Evolutionary conservation across 1,139 yeast species (phyloP).

Genomic region (Candida pseudocylindracea): DNA sequence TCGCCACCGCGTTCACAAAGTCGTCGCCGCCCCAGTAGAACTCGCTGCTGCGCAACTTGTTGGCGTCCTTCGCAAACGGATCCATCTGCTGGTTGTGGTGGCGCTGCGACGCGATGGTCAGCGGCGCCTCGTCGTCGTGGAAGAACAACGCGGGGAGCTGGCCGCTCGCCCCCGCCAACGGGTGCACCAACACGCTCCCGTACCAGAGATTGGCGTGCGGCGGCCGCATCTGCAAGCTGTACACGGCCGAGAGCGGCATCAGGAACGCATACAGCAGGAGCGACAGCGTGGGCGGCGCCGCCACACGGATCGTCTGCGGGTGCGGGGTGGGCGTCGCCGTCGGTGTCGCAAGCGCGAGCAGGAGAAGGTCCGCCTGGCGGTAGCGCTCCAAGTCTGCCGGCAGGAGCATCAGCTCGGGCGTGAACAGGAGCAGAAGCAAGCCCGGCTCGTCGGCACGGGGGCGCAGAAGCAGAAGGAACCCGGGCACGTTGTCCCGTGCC

Average conservation of each 20-base stretch:
- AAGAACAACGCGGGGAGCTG: slow-evolving; percentile 67
- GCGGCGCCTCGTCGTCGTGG: slow-evolving; percentile 73
- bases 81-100: slow-evolving; percentile 43
- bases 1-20: slow-evolving; percentile 31
- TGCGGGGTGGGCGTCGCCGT: neutral
- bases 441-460: slow-evolving; percentile 26
- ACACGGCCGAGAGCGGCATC: slow-evolving; percentile 33
- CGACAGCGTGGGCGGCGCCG: slow-evolving; percentile 13
- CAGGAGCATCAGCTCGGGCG: slow-evolving; percentile 38
- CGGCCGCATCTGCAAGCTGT: slow-evolving; percentile 61
- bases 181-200: slow-evolving; percentile 63
- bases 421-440: slow-evolving; percentile 31
- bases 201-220: slow-evolving; percentile 84
- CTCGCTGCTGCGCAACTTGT: slow-evolving; percentile 2
- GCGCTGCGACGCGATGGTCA: slow-evolving; percentile 40
- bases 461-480: slow-evolving; percentile 29
- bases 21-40: slow-evolving; percentile 87
- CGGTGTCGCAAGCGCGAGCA: neutral
- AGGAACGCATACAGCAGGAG: slow-evolving; percentile 45
- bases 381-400: slow-evolving; percentile 25
- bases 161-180: slow-evolving; percentile 32
- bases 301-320: neutral
- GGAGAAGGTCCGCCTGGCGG: slow-evolving; percentile 25
- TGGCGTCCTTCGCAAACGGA: slow-evolving; percentile 44
- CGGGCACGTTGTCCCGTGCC: slow-evolving; percentile 56